Conservation (phyloP, 352 stramenopile genomes). For the Phytophthora palmivora region DNA sequence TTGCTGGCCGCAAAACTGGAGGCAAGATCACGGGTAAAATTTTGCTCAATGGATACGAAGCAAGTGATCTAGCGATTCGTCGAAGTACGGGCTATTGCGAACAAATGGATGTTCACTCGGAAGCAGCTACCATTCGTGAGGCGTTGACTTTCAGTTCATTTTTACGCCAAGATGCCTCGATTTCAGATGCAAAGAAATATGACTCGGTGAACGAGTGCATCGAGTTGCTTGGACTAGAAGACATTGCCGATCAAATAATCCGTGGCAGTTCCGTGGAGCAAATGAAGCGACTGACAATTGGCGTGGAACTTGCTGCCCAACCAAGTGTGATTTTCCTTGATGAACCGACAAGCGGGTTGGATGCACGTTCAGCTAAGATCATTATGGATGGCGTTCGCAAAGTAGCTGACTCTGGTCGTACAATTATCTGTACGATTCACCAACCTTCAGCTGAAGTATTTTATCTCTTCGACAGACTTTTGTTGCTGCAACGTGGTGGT, state of each 20-base stretch:
- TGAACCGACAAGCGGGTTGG: slow-evolving; percentile 11
- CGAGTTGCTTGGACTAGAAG: slow-evolving; percentile 9
- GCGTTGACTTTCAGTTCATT: slow-evolving; percentile 16
- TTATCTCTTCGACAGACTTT: slow-evolving; percentile 67
- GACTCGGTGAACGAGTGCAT: slow-evolving; percentile 17
- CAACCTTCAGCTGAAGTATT: slow-evolving; percentile 17
- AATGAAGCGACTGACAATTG: slow-evolving; percentile 19
- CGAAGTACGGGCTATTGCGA: slow-evolving; percentile 8
- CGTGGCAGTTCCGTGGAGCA: slow-evolving; percentile 19
- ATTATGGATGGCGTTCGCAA: slow-evolving; percentile 14
- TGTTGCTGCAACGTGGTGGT: slow-evolving; percentile 61
- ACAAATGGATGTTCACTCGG: slow-evolving; percentile 16
- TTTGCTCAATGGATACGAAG: slow-evolving; percentile 12
- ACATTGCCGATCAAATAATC: slow-evolving; percentile 19
- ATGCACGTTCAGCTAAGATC: slow-evolving; percentile 11
- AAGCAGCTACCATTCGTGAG: slow-evolving; percentile 13
- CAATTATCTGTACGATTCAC: slow-evolving; percentile 17
- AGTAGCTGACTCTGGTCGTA: slow-evolving; percentile 9
- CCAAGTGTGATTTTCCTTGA: slow-evolving; percentile 14
- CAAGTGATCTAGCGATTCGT: slow-evolving; percentile 12
- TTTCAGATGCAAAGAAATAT: slow-evolving; percentile 10
- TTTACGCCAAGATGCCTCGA: slow-evolving; percentile 10
- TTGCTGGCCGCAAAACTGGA: slow-evolving; percentile 8
- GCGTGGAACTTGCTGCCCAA: slow-evolving; percentile 11
- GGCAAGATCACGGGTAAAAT: slow-evolving; percentile 15